These are phyloP conservation scores for Arabidopsis hybrid DNA, from an alignment of 441 rosid species.

Conservation along the genomic window DNA sequence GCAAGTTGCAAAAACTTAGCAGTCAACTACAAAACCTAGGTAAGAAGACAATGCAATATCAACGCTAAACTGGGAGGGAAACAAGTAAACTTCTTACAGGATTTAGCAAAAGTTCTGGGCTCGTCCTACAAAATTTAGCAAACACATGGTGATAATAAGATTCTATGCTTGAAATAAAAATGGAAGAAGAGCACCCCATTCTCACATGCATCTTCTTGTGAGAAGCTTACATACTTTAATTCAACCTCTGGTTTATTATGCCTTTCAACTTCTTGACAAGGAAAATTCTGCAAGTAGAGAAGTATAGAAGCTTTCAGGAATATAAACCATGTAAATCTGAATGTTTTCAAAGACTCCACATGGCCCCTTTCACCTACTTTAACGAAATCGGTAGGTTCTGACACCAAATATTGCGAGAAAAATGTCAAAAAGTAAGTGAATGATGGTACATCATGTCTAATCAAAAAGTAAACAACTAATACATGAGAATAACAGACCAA, in stretches of 20 bases:
- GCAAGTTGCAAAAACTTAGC: conserved; percentile 29
- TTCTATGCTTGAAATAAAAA: conserved; percentile 27
- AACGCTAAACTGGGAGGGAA: conserved; percentile 25
- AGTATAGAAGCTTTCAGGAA: conserved; percentile 27
- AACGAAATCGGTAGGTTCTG: not conserved
- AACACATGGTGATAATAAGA: conserved; percentile 32
- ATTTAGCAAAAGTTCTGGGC: conserved; percentile 88
- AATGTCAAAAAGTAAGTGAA: not conserved
- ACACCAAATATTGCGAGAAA: not conserved
- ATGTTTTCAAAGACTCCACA: conserved; percentile 17
- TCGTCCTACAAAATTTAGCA: conserved; percentile 70
- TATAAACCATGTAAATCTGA: conserved; percentile 9
- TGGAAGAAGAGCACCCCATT: conserved; percentile 28
- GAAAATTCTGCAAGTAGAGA: conserved; percentile 75
- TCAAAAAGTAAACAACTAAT: not conserved
- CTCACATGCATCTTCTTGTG: conserved; percentile 38
- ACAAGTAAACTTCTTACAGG: conserved; percentile 67
- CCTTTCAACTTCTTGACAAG: conserved; percentile 99
- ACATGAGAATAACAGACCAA: conserved; percentile 15
- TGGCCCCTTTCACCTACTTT: conserved; percentile 22
- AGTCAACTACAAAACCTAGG: conserved; percentile 12
- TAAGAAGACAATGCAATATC: conserved; percentile 14
- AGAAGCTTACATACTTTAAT: conserved; percentile 73
- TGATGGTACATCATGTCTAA: conserved; percentile 7
- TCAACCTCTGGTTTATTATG: conserved; percentile 99